Evolutionary conservation across 139 green algal genomes (phyloP), one percentile per base, ranked within the genome.

Genomic region (Chlorella sorokiniana): DNA sequence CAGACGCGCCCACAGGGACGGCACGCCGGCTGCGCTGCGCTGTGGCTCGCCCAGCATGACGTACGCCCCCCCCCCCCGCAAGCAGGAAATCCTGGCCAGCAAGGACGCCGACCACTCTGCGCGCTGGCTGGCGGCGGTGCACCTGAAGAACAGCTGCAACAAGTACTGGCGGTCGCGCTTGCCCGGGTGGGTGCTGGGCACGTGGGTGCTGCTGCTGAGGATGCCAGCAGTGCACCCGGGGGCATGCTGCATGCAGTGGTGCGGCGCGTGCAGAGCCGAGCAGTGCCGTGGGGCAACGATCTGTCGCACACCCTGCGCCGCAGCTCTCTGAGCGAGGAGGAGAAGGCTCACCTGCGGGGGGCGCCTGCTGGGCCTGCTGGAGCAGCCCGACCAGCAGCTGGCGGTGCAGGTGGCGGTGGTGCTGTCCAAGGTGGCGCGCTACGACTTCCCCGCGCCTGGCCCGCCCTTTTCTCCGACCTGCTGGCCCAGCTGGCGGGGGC

Each of bases 111-210:
- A 96, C 42, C 89, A 94, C 73, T 92, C 91, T 63, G 92, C 88
- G 0, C 86, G 95, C 11, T 98, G 95, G 93, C 86, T 98, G 38
- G 94, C 95, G 8, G 86, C 86, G 2, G 89, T 97, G 23, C 93
- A 98, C 38, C 88, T 98, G 16, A 98, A 98, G 68, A 98, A 98
- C 88, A 94, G 56, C 52, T 89, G 97, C n/a, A 86, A 83, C 44
- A 90, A 92, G 72, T 85, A 93, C 82, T 98, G 95, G 95, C 75
- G 84, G 3, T 71, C 81, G 27, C 63, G 72, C 2, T 45, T 83
- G 29, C 71, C 59, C 10, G 79, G 79, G 69, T 78, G 54, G 3
- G 69, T 71, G 48, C 69, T 11, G 59, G 20, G 7, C 14, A 11
- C 10, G 8, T 42, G 65, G 37, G 2, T 69, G 62, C 62, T 1